Evolutionary conservation across 2,329 filamentous ascomycete genomes (phyloP).

Genomic region (Arthroderma uncinatum): DNA sequence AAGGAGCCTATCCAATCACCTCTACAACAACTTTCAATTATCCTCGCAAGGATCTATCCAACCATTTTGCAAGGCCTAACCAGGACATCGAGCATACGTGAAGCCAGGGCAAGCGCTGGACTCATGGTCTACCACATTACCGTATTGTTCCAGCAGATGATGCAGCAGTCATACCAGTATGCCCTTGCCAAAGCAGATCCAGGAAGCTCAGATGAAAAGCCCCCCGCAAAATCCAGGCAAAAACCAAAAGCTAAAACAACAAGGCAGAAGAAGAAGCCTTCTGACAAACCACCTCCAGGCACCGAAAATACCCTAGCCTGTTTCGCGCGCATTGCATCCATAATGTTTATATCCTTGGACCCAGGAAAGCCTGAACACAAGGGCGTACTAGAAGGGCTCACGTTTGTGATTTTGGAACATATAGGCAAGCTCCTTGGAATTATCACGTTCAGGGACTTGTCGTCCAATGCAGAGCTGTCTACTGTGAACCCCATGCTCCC

Average conservation of each 20-base stretch:
- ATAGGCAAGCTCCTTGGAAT: constrained; percentile 32
- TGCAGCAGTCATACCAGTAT: constrained; percentile 21
- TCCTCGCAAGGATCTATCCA: constrained; percentile 15
- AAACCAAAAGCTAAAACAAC: constrained; percentile 15
- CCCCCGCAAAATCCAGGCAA: background rate
- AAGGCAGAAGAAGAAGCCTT: constrained; percentile 9
- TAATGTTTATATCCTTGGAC: constrained; percentile 25
- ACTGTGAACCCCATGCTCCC: constrained; percentile 9
- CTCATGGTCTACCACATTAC: constrained; percentile 27
- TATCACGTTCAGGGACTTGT: constrained; percentile 30
- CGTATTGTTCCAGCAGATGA: constrained; percentile 24
- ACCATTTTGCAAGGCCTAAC: constrained; percentile 22
- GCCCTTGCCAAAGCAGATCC: constrained; percentile 11
- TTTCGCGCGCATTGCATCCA: constrained; percentile 21
- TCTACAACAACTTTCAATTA: constrained; percentile 3
- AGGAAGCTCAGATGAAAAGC: constrained; percentile 3
- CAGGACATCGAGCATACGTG: constrained; percentile 17
- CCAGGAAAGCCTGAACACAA: constrained; percentile 19
- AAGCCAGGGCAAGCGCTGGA: constrained; percentile 13
- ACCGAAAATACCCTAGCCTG: constrained; percentile 16
- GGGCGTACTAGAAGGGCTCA: constrained; percentile 33
- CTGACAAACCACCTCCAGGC: background rate
- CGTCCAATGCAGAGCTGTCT: constrained; percentile 18
- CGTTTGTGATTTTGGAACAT: constrained; percentile 29
- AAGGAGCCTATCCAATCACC: background rate